Base-by-base conservation (phyloP, 1,284 basidiomycete species). In the Boletus calvinii region DNA sequence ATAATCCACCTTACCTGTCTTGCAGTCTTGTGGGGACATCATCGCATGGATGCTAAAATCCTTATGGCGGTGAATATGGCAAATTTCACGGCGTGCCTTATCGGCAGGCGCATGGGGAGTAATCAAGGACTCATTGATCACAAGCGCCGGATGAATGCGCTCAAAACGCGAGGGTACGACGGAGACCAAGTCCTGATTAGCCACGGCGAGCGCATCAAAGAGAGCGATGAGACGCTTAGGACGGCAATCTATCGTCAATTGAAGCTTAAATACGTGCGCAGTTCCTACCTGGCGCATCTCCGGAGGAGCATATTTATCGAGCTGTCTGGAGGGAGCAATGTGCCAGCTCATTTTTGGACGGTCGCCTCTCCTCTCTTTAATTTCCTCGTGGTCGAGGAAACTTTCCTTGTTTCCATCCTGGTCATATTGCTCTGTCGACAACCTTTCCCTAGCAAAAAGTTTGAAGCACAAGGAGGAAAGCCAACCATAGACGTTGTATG, bases 301-400 rank as follows among this genome's bases (percentile, higher is more conserved):
- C 24, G 8, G 13, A 10, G 38, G 26, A 1, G 34, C 22, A 38
- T 38, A 37, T 35, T 30, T 41, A 17, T 36, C 24, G 3, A 51
- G 18, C 36, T 55, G 54, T 24, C 54, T 44, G 18, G 46, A 56
- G 2, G 43, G 54, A 22, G 46, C 50, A 26, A 46, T 43, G 12
- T 56, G 53, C 42, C 42, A 55, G 30, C 41, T 31, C 46, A 50
- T 22, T 35, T 44, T 49, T 6, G 49, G 49, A 4, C 41, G 31
- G n/a, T 40, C 41, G 26, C 53, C 45, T 35, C 53, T 45, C 24
- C 26, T 26, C 26, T 55, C 46, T 9, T 49, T 49, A n/a, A 55
- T 43, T 30, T 48, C 37, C 2, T 8, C 32, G 24, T 12, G 4
- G 17, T 24, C 36, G 10, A 55, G 22, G 6, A 41, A 54, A 10